These are phyloP conservation scores for Ophiostoma montium DNA, from an alignment of 2,329 filamentous ascomycete genomes.

Conservation along the genomic window DNA sequence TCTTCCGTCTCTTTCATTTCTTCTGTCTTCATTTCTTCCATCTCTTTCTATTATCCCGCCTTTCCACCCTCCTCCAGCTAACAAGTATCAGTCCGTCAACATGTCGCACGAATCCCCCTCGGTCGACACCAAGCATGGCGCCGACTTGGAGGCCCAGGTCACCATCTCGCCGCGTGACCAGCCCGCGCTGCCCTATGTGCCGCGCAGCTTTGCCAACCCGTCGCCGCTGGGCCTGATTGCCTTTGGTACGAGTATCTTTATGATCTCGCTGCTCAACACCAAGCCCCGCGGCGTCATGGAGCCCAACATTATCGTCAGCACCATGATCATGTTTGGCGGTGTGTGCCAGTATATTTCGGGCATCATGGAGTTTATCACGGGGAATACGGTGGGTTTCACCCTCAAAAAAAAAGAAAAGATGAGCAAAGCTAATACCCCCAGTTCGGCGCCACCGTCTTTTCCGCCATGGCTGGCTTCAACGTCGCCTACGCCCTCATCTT, in stretches of 20 bases:
- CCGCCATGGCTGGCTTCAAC: conserved; percentile 76
- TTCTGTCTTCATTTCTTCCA: background rate
- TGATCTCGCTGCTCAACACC: conserved; percentile 62
- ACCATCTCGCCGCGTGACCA: conserved; percentile 6
- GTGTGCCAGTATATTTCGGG: conserved; percentile 66
- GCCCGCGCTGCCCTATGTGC: conserved; percentile 7
- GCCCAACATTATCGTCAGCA: conserved; percentile 54
- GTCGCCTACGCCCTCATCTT: conserved; percentile 59
- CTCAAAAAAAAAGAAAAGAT: too few species aligned
- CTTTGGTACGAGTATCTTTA: conserved; percentile 75
- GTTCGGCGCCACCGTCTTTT: conserved; percentile 67
- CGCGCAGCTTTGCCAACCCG: conserved; percentile 50
- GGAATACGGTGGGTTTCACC: conserved; percentile 43
- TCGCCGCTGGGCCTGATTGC: conserved; percentile 62
- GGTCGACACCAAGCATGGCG: conserved; percentile 4
- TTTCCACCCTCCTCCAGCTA: too few species aligned
- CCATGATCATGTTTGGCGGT: conserved; percentile 65
- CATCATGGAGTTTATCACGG: conserved; percentile 81
- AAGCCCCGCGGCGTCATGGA: conserved; percentile 44
- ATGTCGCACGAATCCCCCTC: conserved; percentile 10
- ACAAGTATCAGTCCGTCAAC: too few species aligned
- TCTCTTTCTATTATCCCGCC: background rate
- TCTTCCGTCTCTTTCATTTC: too few species aligned
- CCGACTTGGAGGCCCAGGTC: conserved; percentile 12
- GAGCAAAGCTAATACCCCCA: background rate